A percentile compares a stretch with the other conserved stretches of the same genome.
These are phyloP conservation scores for Mrakiaceae sp. DNA, from an alignment of 1,284 basidiomycete species.

Conservation along the genomic window DNA sequence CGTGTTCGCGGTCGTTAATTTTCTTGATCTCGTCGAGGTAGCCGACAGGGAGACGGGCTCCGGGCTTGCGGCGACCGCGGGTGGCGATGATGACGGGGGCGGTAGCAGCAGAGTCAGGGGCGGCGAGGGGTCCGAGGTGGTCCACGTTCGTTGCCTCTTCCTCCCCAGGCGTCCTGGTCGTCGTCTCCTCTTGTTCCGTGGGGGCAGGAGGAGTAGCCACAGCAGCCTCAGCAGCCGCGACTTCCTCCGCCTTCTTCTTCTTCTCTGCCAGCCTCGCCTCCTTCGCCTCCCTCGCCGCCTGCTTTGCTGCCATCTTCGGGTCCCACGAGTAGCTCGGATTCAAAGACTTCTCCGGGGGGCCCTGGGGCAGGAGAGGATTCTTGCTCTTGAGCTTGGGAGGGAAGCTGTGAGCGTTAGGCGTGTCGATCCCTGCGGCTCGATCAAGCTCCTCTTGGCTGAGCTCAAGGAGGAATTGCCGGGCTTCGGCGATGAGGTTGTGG, in stretches of 20 bases:
- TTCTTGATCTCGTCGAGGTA: slow-evolving; percentile 1
- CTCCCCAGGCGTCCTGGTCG: background rate
- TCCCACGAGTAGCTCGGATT: too few relatives aligned
- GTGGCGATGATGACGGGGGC: background rate
- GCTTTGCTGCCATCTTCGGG: slow-evolving; percentile 15
- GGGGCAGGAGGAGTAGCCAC: too few relatives aligned
- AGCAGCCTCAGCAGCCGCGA: too few relatives aligned
- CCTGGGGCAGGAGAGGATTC: too few relatives aligned
- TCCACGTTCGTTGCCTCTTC: background rate
- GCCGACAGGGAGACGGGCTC: background rate
- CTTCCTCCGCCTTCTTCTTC: background rate
- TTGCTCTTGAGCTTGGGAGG: too few relatives aligned
- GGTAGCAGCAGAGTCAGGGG: slow-evolving; percentile 4
- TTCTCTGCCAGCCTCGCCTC: slow-evolving; percentile 24
- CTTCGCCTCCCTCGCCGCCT: slow-evolving; percentile 18
- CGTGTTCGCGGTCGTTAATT: slow-evolving; percentile 2
- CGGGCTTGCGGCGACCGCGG: background rate
- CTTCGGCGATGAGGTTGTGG: slow-evolving; percentile 71
- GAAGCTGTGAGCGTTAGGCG: too few relatives aligned
- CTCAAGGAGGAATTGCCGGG: slow-evolving; percentile 63
- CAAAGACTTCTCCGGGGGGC: slow-evolving; percentile 25
- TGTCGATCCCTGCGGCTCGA: too few relatives aligned
- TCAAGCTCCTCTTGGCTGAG: slow-evolving; percentile 51
- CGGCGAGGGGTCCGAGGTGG: background rate
- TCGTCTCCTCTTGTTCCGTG: too few relatives aligned